Percentiles rank a stretch among this genome's conserved stretches.
These are phyloP conservation scores for Arxiozyma heterogenica DNA, from an alignment of 1,139 yeast genomes.

Conservation along the genomic window DNA sequence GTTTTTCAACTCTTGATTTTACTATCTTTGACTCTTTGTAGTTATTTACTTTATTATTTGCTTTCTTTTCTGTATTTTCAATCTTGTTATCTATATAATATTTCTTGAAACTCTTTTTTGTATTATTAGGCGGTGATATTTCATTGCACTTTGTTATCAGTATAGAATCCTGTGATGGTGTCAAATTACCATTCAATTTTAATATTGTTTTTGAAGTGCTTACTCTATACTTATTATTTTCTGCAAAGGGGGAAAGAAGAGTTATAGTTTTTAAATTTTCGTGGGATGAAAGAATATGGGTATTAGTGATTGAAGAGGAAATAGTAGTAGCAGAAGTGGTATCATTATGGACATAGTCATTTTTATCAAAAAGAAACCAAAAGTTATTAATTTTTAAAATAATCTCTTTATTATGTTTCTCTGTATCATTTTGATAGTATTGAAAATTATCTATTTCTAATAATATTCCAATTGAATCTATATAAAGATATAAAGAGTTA, in stretches of 20 bases:
- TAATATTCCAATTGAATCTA: neutral
- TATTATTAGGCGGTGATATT: neutral
- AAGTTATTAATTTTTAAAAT: neutral
- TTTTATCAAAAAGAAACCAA: neutral
- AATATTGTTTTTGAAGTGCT: constrained; percentile 9
- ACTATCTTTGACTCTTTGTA: neutral
- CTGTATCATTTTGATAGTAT: neutral
- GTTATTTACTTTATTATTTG: too few relatives aligned
- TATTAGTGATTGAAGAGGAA: too few relatives aligned
- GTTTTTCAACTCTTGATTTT: neutral
- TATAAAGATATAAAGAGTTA: neutral
- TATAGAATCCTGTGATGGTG: constrained; percentile 8
- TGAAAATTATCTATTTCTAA: neutral
- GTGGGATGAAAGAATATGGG: neutral
- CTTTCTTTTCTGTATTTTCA: neutral
- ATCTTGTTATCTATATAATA: neutral
- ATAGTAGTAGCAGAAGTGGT: neutral
- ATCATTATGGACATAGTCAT: neutral
- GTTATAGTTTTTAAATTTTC: neutral
- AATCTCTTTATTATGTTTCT: neutral
- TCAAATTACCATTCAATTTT: constrained; percentile 3
- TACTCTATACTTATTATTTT: neutral
- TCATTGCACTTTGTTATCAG: constrained; percentile 8
- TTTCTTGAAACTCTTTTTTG: neutral
- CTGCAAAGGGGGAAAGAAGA: neutral